These are phyloP conservation scores for Aotearoamyces nothofagi DNA, from an alignment of 2,329 filamentous ascomycete genomes.

Conservation along the genomic window DNA sequence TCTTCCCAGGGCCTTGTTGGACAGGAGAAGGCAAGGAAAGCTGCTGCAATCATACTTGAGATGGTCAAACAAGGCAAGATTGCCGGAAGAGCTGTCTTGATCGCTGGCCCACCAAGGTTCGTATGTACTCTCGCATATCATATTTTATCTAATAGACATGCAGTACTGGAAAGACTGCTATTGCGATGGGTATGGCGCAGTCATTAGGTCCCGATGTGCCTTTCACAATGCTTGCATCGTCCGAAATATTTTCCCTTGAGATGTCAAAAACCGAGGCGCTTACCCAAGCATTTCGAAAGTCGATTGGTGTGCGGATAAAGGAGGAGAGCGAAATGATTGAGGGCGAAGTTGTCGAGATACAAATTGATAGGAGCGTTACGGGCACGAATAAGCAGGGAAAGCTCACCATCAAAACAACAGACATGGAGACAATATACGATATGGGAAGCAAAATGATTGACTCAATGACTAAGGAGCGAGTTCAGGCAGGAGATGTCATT, in stretches of 20 bases:
- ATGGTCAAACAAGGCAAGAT: slow-evolving; percentile 99
- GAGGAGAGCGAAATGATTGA: slow-evolving; percentile 99
- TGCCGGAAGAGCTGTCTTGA: slow-evolving; percentile 83
- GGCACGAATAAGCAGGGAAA: slow-evolving; percentile 97
- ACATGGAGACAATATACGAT: slow-evolving; percentile 99
- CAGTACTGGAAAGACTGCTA: slow-evolving; percentile 94
- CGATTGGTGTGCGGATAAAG: slow-evolving; percentile 94
- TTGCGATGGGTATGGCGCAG: slow-evolving; percentile 98
- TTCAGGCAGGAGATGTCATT: slow-evolving; percentile 97
- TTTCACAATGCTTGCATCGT: slow-evolving; percentile 89
- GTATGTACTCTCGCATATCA: slow-evolving; percentile 5
- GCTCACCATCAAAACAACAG: slow-evolving; percentile 96
- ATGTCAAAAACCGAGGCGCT: slow-evolving; percentile 99
- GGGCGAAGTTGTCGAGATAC: slow-evolving; percentile 96
- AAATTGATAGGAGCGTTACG: slow-evolving; percentile 93
- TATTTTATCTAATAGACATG: slow-evolving; percentile 4
- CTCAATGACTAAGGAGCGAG: slow-evolving; percentile 97
- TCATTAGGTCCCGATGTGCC: slow-evolving; percentile 87
- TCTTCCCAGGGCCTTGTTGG: slow-evolving; percentile 89
- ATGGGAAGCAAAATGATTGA: slow-evolving; percentile 99
- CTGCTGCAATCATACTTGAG: slow-evolving; percentile 87
- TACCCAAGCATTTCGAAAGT: slow-evolving; percentile 97
- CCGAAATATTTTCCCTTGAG: slow-evolving; percentile 95
- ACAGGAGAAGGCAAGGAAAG: slow-evolving; percentile 91
- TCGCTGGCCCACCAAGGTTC: slow-evolving; percentile 80